Conservation (phyloP, 148 eudicot species). For the Simmondsia chinensis region DNA sequence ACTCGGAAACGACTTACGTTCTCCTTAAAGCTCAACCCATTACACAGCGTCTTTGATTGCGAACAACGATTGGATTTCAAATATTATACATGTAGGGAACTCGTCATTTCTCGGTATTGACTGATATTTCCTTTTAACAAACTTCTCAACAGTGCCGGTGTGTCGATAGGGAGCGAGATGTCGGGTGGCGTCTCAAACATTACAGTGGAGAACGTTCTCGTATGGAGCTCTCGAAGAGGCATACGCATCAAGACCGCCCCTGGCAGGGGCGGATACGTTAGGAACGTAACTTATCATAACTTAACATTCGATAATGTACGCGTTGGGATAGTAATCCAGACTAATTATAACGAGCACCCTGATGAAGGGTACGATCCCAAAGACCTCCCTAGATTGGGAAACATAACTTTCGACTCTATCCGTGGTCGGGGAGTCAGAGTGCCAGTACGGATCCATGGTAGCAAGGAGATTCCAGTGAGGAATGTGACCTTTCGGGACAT, state of each 20-base stretch:
- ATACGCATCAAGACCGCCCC: constrained; percentile 84
- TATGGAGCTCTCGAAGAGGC: constrained; percentile 82
- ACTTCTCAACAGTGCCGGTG: constrained; percentile 68
- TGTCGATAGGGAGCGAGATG: constrained; percentile 98
- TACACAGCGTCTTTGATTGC: too few species aligned
- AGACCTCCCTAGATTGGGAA: constrained; percentile 46
- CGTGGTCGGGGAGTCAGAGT: constrained; percentile 85
- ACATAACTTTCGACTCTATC: constrained; percentile 51
- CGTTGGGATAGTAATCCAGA: constrained; percentile 77
- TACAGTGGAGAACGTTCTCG: constrained; percentile 56
- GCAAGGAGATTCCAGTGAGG: constrained; percentile 55
- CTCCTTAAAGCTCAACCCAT: too few species aligned
- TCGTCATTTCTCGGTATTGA: too few species aligned
- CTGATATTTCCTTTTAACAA: constrained; percentile 6
- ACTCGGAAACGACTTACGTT: too few species aligned
- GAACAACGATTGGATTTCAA: too few species aligned
- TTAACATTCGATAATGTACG: constrained; percentile 69
- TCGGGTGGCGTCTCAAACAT: constrained; percentile 94
- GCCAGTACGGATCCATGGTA: constrained; percentile 86
- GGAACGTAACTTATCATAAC: constrained; percentile 51
- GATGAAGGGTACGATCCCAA: constrained; percentile 61
- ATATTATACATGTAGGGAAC: too few species aligned
- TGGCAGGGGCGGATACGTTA: constrained; percentile 85
- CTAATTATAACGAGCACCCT: constrained; percentile 95
- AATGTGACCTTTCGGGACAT: constrained; percentile 65